Evolutionary conservation across 2,329 filamentous ascomycete species (phyloP).

Genomic region (Fusarium hainanense): DNA sequence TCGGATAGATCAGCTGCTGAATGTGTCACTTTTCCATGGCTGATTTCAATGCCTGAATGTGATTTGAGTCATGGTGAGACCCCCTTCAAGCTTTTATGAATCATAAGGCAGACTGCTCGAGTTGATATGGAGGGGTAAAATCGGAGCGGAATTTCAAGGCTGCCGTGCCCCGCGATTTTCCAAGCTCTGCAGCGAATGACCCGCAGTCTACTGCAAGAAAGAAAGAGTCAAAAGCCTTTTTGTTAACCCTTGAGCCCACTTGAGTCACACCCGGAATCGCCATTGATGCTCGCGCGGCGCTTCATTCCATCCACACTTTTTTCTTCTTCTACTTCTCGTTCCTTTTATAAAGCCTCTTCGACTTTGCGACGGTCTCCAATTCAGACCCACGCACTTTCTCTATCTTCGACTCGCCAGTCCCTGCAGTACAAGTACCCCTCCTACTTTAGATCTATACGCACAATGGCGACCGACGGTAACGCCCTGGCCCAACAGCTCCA

Average conservation of each 20-base stretch:
- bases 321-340: conserved; percentile 36
- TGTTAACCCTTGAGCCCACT: conserved; percentile 44
- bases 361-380: conserved; percentile 18
- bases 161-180: conserved; percentile 38
- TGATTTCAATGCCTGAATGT: background rate
- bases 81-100: background rate
- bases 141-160: conserved; percentile 34
- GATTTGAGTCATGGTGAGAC: background rate
- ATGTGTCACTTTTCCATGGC: background rate
- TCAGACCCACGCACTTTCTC: conserved; percentile 8
- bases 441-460: conserved; percentile 15
- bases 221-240: conserved; percentile 42
- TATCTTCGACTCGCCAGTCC: conserved; percentile 6
- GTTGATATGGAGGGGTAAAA: conserved; percentile 31
- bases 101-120: background rate
- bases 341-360: conserved; percentile 15
- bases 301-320: conserved; percentile 40
- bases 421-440: conserved; percentile 23
- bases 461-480: conserved; percentile 40
- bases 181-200: conserved; percentile 36
- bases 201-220: conserved; percentile 25
- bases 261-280: conserved; percentile 45
- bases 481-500: conserved; percentile 44
- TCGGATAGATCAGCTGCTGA: background rate
- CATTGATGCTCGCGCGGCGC: conserved; percentile 46